Conservation (phyloP, 2,329 filamentous ascomycete species). For the Hypoxylon sp. region DNA sequence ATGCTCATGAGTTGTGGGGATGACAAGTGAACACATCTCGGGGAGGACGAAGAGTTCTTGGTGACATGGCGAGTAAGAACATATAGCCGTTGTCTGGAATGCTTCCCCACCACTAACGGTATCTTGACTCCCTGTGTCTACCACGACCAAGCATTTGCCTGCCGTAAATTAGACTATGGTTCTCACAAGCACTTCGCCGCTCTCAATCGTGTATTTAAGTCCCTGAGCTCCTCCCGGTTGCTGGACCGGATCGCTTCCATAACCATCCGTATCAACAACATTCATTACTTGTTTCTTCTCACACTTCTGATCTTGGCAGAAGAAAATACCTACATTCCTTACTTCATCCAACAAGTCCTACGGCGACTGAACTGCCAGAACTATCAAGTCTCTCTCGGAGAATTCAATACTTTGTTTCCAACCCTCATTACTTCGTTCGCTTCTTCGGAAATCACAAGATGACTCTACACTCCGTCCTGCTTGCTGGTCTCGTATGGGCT, state of each 20-base stretch:
- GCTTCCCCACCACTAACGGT: conserved; percentile 10
- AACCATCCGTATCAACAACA: conserved; percentile 9
- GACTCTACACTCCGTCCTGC: conserved; percentile 8
- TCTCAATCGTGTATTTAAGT: conserved; percentile 30
- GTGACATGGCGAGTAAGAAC: conserved; percentile 1
- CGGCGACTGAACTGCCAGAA: neutral
- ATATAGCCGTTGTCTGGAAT: conserved; percentile 37
- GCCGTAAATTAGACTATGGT: conserved; percentile 12
- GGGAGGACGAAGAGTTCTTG: neutral
- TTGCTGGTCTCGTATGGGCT: conserved; percentile 26
- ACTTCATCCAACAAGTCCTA: conserved; percentile 1
- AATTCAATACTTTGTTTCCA: neutral
- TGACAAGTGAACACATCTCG: neutral
- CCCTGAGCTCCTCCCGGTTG: conserved; percentile 2
- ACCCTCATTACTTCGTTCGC: neutral
- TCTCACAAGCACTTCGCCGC: conserved; percentile 6
- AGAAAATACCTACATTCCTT: conserved; percentile 4
- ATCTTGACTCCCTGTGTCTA: conserved; percentile 12
- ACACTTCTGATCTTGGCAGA: conserved; percentile 1
- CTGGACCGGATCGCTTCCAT: neutral
- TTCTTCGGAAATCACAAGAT: conserved; percentile 15
- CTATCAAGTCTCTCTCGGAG: neutral
- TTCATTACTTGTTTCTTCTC: conserved; percentile 17
- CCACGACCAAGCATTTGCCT: conserved; percentile 5
- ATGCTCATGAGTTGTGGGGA: neutral